Base-by-base conservation (phyloP, 1,284 basidiomycete species). In the Caloboletus firmus region DNA sequence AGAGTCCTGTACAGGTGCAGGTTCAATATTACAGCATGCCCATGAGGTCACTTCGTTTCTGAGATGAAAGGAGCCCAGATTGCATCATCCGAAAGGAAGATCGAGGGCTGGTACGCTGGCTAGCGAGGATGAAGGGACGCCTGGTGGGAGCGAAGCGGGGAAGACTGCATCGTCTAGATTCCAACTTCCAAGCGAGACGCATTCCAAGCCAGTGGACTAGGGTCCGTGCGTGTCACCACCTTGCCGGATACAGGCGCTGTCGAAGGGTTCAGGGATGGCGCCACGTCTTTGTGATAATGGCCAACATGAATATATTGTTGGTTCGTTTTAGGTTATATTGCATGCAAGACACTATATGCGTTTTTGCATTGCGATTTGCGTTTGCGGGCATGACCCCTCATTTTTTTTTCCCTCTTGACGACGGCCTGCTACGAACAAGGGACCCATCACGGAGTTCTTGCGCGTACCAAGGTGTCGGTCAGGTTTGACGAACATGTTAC, bases 1-100 rank as follows among this genome's bases (percentile, higher is more conserved):
- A 60, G 35, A 71, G 55, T 51, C 60, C 52, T 55, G 56, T 48
- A 54, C 59, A 56, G 34, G 52, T 56, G 45, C 64, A 75, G 45
- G 86, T n/a, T n/a, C n/a, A n/a, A n/a, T n/a, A 84, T 24, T 86
- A 81, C 77, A 76, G 88, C 72, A 69, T 62, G 82, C 80, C 40
- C 71, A 70, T 34, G 89, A 91, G 69, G 82, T 90, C 1, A 71
- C 88, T 30, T 66, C 69, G 42, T 91, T 85, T 67, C 71, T 92
- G 71, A 78, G 75, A 64, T 69, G 58, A 75, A 79, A 51, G 89
- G 89, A 0, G 89, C 86, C 39, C 83, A 79, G 69, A 79, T 90
- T 61, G 78, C 83, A 28, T 72, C 75, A 17, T 66, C 86, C 53
- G 74, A 74, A 39, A 69, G 67, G 44, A 66, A 64, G 44, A 74